Evolutionary conservation across 495 filamentous ascomycete species (phyloP), one percentile per base, ranked within the genome.

Genomic region (Podospora appendiculata): DNA sequence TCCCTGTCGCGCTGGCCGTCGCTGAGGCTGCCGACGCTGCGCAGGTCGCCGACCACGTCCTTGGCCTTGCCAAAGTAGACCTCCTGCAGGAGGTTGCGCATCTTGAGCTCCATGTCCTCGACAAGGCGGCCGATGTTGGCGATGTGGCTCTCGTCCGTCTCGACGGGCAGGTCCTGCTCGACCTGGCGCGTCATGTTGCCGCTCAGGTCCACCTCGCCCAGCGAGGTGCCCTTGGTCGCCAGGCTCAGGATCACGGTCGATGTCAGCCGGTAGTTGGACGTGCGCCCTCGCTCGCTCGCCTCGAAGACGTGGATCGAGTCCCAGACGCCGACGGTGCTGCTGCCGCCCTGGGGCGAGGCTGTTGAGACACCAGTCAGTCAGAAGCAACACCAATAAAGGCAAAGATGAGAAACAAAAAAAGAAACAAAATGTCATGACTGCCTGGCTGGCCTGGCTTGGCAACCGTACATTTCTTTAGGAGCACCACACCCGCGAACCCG

Each of bases 11-110:
- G 85, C 63, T 88, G 90, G 40, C 86, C 80, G 69, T 96, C 88
- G 52, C 89, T 91, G 64, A 99, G 73, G 35, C 87, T 79, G 36
- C 80, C 80, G 55, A 96, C 81, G 87, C 93, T 97, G 63, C 93
- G 79, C 64, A 99, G 76, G 66, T 97, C 91, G 34, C 92, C 93
- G n/a, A 99, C 92, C 4, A 99, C 90, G 70, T 99, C 93, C 78
- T 92, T 96, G 10, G 93, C 93, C 76, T 99, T 99, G 55, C 93
- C 93, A 69, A 99, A 99, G 71, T 99, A 99, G 46, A 99, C 93
- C 74, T 99, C 93, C 77, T 97, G 94, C 65, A 99, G 76, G 69
- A 97, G 69, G 67, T 97, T 99, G 46, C 93, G 84, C 94, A 99
- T 99, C 81, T 96, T 95, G 67, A 96, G 78, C 74, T 99, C 93